Base-by-base conservation (phyloP, 768 basidiomycete genomes). In the Tricholoma matsutake region DNA sequence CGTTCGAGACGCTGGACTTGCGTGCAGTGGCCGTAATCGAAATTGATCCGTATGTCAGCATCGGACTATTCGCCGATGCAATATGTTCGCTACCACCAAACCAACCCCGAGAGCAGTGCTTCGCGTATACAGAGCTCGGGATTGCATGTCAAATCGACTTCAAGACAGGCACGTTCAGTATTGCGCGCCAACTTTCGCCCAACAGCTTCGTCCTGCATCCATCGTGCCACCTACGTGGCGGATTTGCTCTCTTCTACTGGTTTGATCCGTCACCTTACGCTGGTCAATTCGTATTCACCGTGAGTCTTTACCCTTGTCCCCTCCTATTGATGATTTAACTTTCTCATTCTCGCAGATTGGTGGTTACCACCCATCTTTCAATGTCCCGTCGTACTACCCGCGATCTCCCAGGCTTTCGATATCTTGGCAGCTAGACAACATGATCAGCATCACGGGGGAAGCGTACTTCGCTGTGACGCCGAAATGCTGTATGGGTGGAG, bases 161-260 rank as follows among this genome's bases (percentile, higher is more conserved):
- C 45, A 58, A 51, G 28, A 34, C 6, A 9, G 57, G 57, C 0
- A 28, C 45, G 22, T 25, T 58, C 16, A 34, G 25, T 25, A 22
- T 51, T 9, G 43, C 49, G 18, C 22, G 28, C 16, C 13, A 49
- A 22, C 57, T 58, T 34, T 43, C 57, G 9, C 57, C 57, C 22
- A 43, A 43, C n/a, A 43, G 57, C 29, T 58, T 51, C 31, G 34
- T 58, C 25, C 45, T 58, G 22, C 28, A 43, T 18, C 57, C 57
- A 5, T 58, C 57, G 43, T 58, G 57, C 45, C 57, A 58, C 18
- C 57, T 58, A 22, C 29, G 8, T 22, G 57, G 57, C 22, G 57
- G 57, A 51, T 51, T 58, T 49, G 57, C 43, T 22, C 22, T 58
- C 16, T 58, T 14, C 25, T 58, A 58, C 31, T 58, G 57, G 57